A percentile compares a stretch with the other conserved stretches of the same genome.
Conservation (phyloP, 305 asterid genomes). For the Fraxinus paxiana region DNA sequence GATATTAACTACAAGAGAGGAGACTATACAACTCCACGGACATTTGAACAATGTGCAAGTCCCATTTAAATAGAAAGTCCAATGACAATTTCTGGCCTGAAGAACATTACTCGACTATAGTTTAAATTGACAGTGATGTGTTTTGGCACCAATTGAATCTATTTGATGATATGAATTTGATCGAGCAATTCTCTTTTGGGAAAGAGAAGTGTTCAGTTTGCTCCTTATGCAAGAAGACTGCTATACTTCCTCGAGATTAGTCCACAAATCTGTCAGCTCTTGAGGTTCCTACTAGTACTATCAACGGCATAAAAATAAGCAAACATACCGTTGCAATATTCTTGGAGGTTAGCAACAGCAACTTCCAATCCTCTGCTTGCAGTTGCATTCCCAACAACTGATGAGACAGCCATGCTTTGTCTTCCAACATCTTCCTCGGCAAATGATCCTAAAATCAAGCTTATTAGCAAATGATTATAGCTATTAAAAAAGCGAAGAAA, state of each 20-base stretch:
- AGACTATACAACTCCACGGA: background rate
- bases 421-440: slow-evolving; percentile 99
- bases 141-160: background rate
- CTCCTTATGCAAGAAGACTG: background rate
- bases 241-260: background rate
- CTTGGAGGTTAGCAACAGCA: slow-evolving; percentile 94
- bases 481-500: background rate
- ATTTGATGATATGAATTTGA: background rate
- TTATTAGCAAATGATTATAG: slow-evolving; percentile 15
- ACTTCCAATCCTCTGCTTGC: slow-evolving; percentile 98
- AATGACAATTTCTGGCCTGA: background rate
- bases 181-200: background rate
- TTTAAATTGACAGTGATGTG: background rate
- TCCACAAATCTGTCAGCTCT: background rate
- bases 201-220: background rate
- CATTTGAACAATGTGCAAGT: background rate
- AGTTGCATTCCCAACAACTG: slow-evolving; percentile 72
- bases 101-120: background rate
- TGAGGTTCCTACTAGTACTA: background rate
- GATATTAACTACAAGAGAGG: background rate
- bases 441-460: slow-evolving; percentile 67
- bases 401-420: slow-evolving; percentile 58
- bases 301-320: slow-evolving; percentile 3
- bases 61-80: background rate
- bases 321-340: slow-evolving; percentile 78